phyloP scores from a whole-genome alignment of 2,329 filamentous ascomycete genomes.

The Sporothrix mexicana region DNA sequence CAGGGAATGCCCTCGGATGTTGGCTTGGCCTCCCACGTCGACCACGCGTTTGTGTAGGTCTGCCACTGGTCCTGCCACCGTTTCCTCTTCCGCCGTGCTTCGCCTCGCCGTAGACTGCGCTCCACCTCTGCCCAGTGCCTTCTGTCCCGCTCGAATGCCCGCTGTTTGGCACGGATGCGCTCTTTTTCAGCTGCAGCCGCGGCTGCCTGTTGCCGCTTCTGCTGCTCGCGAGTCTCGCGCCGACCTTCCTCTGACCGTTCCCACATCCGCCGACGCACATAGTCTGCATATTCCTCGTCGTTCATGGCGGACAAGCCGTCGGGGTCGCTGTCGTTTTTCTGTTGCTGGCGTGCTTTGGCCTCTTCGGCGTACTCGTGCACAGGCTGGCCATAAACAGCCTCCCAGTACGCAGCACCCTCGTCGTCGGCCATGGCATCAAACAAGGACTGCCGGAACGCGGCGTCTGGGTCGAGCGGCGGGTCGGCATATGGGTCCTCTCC shows the following conservation, averaged over 20 bases:
- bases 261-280: slow-evolving; percentile 91
- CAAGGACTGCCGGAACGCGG: slow-evolving; percentile 88
- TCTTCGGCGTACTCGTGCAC: slow-evolving; percentile 61
- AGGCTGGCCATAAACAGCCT: slow-evolving; percentile 93
- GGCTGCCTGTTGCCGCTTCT: slow-evolving; percentile 54
- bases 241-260: slow-evolving; percentile 89
- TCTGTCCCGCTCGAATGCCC: slow-evolving; percentile 41
- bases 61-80: slow-evolving; percentile 67
- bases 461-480: slow-evolving; percentile 66
- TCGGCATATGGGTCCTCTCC: slow-evolving; percentile 52
- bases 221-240: slow-evolving; percentile 72
- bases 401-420: slow-evolving; percentile 94
- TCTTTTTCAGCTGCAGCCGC: slow-evolving; percentile 51
- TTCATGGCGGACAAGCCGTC: slow-evolving; percentile 78
- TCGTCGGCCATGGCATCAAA: slow-evolving; percentile 98
- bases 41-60: slow-evolving; percentile 70
- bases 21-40: slow-evolving; percentile 52
- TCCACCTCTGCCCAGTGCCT: slow-evolving; percentile 63
- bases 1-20: slow-evolving; percentile 58
- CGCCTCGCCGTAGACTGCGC: slow-evolving; percentile 68
- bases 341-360: slow-evolving; percentile 9
- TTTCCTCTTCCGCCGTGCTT: slow-evolving; percentile 62
- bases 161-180: slow-evolving; percentile 57
- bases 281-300: slow-evolving; percentile 88
- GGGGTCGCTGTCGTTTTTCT: slow-evolving; percentile 44